These are phyloP conservation scores for Erodium chrysanthum DNA, from an alignment of 441 rosid species.

Conservation along the genomic window DNA sequence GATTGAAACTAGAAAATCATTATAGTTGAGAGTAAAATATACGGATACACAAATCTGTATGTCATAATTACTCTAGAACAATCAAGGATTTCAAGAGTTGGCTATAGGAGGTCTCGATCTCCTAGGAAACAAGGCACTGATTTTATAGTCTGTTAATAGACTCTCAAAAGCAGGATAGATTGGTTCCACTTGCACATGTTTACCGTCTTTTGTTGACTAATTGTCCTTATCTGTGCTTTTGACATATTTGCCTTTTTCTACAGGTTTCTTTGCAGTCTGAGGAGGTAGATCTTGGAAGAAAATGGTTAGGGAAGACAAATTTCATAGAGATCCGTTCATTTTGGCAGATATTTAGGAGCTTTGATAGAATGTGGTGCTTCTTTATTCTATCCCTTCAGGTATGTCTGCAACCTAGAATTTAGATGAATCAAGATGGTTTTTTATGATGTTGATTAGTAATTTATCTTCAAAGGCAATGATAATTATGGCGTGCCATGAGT, in stretches of 20 bases:
- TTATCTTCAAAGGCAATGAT: constrained; percentile 67
- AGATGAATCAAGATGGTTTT: constrained; percentile 11
- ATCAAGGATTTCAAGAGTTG: background rate
- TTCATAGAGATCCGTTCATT: constrained; percentile 90
- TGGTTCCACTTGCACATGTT: background rate
- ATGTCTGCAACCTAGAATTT: constrained; percentile 15
- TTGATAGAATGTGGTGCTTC: constrained; percentile 96
- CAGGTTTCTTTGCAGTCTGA: constrained; percentile 28
- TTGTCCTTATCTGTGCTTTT: constrained; percentile 4
- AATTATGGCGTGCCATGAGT: constrained; percentile 91
- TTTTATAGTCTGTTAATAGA: background rate
- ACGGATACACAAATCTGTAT: background rate
- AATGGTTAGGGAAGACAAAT: constrained; percentile 88
- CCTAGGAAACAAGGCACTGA: background rate
- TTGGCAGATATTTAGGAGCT: constrained; percentile 97
- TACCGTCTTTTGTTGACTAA: constrained; percentile 9
- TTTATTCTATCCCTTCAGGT: constrained; percentile 93
- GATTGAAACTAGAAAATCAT: background rate
- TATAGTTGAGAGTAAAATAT: constrained; percentile 2
- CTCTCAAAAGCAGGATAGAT: background rate
- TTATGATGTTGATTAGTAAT: constrained; percentile 8
- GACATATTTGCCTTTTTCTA: constrained; percentile 15
- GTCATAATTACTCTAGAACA: background rate
- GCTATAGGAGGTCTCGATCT: background rate
- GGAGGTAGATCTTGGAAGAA: constrained; percentile 35